phyloP scores from a whole-genome alignment of 441 rosid species.

The Isatis lusitanica region DNA sequence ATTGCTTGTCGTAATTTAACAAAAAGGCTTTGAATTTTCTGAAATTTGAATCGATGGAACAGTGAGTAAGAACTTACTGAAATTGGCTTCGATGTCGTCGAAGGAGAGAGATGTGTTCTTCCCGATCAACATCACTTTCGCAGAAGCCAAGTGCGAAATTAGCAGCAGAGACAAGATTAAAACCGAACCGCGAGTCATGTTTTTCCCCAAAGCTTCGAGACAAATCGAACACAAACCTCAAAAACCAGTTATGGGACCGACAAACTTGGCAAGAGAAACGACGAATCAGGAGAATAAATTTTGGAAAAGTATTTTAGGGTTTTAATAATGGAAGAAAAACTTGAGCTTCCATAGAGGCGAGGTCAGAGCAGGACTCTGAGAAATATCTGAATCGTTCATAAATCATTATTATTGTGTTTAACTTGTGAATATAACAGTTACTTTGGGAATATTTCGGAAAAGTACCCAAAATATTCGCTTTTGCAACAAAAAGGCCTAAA shows the following conservation, averaged over 20 bases:
- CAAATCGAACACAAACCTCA: background rate
- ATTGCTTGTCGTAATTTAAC: background rate
- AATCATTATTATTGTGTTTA: background rate
- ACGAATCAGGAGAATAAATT: background rate
- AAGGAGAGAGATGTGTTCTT: constrained; percentile 60
- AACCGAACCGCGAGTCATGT: constrained; percentile 35
- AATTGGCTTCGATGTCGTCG: constrained; percentile 75
- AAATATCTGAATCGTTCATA: constrained; percentile 15
- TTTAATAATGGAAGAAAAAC: constrained; percentile 36
- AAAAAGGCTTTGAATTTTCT: background rate
- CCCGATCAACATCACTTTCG: constrained; percentile 66
- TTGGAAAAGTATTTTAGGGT: constrained; percentile 32
- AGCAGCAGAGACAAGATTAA: constrained; percentile 35
- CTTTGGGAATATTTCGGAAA: background rate
- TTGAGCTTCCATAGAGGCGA: constrained; percentile 61
- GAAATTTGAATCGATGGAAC: background rate
- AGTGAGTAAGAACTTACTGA: constrained; percentile 50
- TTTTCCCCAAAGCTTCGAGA: background rate
- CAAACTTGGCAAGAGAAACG: background rate
- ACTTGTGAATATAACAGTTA: background rate
- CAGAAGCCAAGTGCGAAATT: constrained; percentile 41
- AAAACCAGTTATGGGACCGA: background rate
- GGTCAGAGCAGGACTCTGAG: background rate
- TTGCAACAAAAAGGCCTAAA: background rate
- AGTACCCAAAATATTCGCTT: background rate